Percentiles rank a stretch among this genome's conserved stretches.
Conservation (phyloP, 148 eudicot species). For the Rhododendron kiyosumense region DNA sequence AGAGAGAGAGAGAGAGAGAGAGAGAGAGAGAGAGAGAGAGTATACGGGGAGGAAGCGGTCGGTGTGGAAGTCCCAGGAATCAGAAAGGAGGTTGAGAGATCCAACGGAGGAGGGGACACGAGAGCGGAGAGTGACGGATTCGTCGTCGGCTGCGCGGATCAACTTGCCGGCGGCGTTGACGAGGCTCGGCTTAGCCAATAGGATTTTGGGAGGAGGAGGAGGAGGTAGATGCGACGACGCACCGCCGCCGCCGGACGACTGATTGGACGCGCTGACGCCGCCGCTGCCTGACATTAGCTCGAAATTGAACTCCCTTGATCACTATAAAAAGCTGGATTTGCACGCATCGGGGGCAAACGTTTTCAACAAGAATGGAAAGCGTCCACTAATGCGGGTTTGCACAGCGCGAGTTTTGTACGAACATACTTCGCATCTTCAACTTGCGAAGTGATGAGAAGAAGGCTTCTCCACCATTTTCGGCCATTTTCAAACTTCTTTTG, state of each 20-base stretch:
- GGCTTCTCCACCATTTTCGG: too few relatives aligned
- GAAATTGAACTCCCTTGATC: neutral
- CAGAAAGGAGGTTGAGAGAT: constrained; percentile 80
- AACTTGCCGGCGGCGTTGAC: constrained; percentile 47
- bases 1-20: neutral
- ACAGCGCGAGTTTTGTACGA: too few relatives aligned
- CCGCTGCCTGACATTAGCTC: constrained; percentile 31
- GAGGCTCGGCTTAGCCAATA: constrained; percentile 72
- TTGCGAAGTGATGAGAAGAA: too few relatives aligned
- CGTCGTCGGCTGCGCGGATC: constrained; percentile 38
- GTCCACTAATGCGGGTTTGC: too few relatives aligned
- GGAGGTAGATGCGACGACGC: constrained; percentile 14
- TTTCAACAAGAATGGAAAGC: too few relatives aligned
- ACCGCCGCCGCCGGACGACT: neutral
- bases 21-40: neutral
- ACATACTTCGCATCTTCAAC: too few relatives aligned
- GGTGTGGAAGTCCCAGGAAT: constrained; percentile 73
- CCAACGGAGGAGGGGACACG: constrained; percentile 71
- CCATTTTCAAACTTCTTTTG: too few relatives aligned
- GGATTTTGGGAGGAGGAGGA: constrained; percentile 50
- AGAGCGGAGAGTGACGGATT: constrained; percentile 53
- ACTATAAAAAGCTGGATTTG: too few relatives aligned
- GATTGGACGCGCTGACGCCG: constrained; percentile 18
- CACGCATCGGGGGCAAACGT: too few relatives aligned
- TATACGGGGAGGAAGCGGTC: constrained; percentile 61